Evolutionary conservation across 1,139 yeast genomes (phyloP).

Genomic region (Pichia sp.): DNA sequence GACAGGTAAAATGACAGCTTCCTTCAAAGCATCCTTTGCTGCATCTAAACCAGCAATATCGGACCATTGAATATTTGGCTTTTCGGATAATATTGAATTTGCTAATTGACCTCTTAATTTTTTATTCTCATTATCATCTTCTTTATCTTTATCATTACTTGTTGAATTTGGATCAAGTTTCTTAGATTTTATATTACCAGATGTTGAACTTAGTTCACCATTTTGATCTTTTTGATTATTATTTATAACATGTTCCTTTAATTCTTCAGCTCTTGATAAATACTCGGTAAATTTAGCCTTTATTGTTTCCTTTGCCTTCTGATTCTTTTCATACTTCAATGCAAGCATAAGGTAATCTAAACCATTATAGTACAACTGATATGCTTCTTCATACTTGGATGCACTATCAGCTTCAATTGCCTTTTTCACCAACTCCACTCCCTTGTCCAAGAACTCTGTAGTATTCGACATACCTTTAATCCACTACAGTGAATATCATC

Average conservation of each 20-base stretch:
- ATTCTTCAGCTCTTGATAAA: conserved; percentile 85
- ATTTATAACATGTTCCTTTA: conserved; percentile 82
- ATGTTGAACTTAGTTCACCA: conserved; percentile 44
- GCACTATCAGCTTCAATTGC: conserved; percentile 95
- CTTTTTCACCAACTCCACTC: conserved; percentile 86
- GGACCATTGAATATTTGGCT: conserved; percentile 89
- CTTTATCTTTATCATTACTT: conserved; percentile 51
- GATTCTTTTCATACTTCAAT: conserved; percentile 89
- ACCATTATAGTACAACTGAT: conserved; percentile 86
- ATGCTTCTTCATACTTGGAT: conserved; percentile 88
- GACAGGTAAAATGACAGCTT: conserved; percentile 93
- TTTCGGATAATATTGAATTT: conserved; percentile 86
- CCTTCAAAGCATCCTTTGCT: conserved; percentile 95
- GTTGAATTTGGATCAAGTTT: conserved; percentile 37
- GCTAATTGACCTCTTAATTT: conserved; percentile 87
- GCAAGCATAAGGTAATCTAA: conserved; percentile 94
- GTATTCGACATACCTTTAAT: conserved; percentile 37
- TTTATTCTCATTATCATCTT: conserved; percentile 78
- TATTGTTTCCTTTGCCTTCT: conserved; percentile 80
- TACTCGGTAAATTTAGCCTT: conserved; percentile 88
- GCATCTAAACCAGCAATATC: conserved; percentile 94
- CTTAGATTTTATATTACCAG: conserved; percentile 56
- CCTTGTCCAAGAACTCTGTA: conserved; percentile 78
- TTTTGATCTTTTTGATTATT: conserved; percentile 42
- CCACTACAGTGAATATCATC: neutral